Evolutionary conservation across 1,284 basidiomycete genomes (phyloP), one percentile per base, ranked within the genome.

Genomic region (Pseudozyma tsukubaensis): DNA sequence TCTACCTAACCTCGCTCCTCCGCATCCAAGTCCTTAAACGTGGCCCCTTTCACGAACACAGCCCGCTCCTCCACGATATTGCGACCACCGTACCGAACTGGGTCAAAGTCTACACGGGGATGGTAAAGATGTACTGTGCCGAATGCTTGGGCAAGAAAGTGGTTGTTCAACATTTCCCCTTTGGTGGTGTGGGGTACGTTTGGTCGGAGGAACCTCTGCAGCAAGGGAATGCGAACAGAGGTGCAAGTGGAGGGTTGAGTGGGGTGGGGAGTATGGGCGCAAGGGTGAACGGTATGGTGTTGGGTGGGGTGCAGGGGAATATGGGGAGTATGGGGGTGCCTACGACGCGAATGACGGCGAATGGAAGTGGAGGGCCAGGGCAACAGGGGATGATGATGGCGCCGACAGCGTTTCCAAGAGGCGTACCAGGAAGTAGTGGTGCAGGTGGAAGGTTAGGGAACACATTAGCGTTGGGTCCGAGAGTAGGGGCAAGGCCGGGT

Each of bases 131-230:
- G 95, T 99, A 95, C 85, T 89, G 92, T 88, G 94, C 91, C 14
- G 96, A 99, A 85, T 94, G 97, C n/a, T 86, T 97, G 34, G 90
- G 91, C 11, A 98, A 98, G 85, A 89, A 92, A n/a, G 95, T 97
- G 13, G 96, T 98, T 4, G 94, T 98, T 13, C 96, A 99, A 85
- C 95, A 97, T 81, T 88, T 98, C 47, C 91, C 91, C 35, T 88
- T 98, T 29, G 95, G 94, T 11, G 82, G 79, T 43, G 70, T 73
- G 1, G 83, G 79, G 4, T 81, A 44, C 21, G 60, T 61, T 13
- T 75, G 67, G 67, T 3, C 18, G 3, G 58, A 72, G 16, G 21
- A 13, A 2, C 44, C 57, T n/a, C 24, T 24, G 44, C 44, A 45
- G 19, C 44, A 19, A 16, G 18, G 42, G 18, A 16, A 29, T 29